Percentiles rank a stretch among this genome's conserved stretches.
These are phyloP conservation scores for Aspergillus sclerotiicarbonarius DNA, from an alignment of 495 filamentous ascomycete genomes.

Conservation along the genomic window DNA sequence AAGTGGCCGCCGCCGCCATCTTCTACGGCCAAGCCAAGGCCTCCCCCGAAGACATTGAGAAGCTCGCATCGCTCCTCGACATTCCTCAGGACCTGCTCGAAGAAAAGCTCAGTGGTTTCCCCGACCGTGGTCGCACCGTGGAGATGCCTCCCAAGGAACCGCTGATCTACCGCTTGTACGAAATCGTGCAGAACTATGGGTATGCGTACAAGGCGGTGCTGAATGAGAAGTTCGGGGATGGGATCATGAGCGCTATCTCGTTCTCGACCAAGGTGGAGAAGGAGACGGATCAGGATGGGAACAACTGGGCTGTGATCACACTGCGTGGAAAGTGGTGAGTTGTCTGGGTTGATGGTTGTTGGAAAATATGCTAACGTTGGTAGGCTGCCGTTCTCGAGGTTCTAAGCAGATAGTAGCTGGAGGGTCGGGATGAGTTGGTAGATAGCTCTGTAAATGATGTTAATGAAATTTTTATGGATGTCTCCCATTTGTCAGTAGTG, in stretches of 20 bases:
- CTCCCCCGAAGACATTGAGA: slow-evolving; percentile 71
- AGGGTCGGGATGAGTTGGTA: background rate
- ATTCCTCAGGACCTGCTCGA: slow-evolving; percentile 58
- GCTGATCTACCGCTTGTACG: slow-evolving; percentile 89
- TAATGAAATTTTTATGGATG: too few relatives aligned
- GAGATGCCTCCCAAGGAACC: slow-evolving; percentile 96
- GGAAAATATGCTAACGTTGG: slow-evolving; percentile 6
- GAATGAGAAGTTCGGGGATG: slow-evolving; percentile 99
- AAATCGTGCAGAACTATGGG: slow-evolving; percentile 98
- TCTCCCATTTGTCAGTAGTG: too few relatives aligned
- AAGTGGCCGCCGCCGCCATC: slow-evolving; percentile 87
- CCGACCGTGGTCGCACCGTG: slow-evolving; percentile 76
- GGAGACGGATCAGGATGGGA: slow-evolving; percentile 82
- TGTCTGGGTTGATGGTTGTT: background rate
- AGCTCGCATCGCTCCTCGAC: slow-evolving; percentile 65
- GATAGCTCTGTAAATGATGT: too few relatives aligned
- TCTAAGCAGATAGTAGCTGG: background rate
- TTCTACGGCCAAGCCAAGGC: slow-evolving; percentile 94
- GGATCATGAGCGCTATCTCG: slow-evolving; percentile 96
- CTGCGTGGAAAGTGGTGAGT: slow-evolving; percentile 87
- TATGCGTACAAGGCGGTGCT: slow-evolving; percentile 94
- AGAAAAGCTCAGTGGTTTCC: slow-evolving; percentile 66
- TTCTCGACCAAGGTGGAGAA: slow-evolving; percentile 95
- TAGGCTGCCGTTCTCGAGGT: slow-evolving; percentile 9
- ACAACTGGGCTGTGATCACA: slow-evolving; percentile 85